Percentiles rank a stretch among this genome's conserved stretches.
Conservation (phyloP, 2,329 filamentous ascomycete genomes). For the Botrytis sinoallii region DNA sequence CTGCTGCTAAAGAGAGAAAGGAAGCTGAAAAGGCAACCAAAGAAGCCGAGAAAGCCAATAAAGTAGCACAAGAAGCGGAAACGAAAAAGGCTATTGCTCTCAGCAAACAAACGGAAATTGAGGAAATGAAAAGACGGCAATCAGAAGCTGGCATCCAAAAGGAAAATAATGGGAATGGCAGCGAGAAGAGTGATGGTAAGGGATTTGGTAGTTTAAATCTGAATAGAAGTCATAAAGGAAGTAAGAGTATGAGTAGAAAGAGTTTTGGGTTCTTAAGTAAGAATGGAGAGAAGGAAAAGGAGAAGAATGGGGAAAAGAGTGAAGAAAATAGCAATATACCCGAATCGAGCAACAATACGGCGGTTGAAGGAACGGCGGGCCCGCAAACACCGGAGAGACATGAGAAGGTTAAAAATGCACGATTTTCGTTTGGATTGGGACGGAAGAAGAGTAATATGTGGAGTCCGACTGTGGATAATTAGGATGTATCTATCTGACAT, state of each 20-base stretch:
- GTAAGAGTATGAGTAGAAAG: slow-evolving; percentile 74
- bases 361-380: slow-evolving; percentile 31
- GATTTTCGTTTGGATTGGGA: slow-evolving; percentile 62
- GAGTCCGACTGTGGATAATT: slow-evolving; percentile 23
- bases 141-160: slow-evolving; percentile 9
- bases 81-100: slow-evolving; percentile 6
- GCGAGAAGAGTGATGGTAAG: slow-evolving; percentile 25
- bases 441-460: slow-evolving; percentile 65
- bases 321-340: slow-evolving; percentile 21
- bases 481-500: slow-evolving; percentile 9
- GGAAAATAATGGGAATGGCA: slow-evolving; percentile 23
- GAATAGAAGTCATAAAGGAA: slow-evolving; percentile 62
- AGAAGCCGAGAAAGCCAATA: slow-evolving; percentile 9
- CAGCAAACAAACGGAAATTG: slow-evolving; percentile 13
- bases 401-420: slow-evolving; percentile 53
- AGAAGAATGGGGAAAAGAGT: slow-evolving; percentile 1
- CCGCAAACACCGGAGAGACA: slow-evolving; percentile 42
- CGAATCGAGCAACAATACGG: slow-evolving; percentile 21
- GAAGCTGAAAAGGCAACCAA: slow-evolving; percentile 15
- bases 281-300: slow-evolving; percentile 34
- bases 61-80: slow-evolving; percentile 13
- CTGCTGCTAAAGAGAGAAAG: slow-evolving; percentile 13
- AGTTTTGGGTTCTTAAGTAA: slow-evolving; percentile 62
- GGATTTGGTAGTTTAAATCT: slow-evolving; percentile 40
- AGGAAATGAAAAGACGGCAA: slow-evolving; percentile 4